Base-by-base conservation (phyloP, 2,329 filamentous ascomycete genomes). In the Cordyceps tenuipes region DNA sequence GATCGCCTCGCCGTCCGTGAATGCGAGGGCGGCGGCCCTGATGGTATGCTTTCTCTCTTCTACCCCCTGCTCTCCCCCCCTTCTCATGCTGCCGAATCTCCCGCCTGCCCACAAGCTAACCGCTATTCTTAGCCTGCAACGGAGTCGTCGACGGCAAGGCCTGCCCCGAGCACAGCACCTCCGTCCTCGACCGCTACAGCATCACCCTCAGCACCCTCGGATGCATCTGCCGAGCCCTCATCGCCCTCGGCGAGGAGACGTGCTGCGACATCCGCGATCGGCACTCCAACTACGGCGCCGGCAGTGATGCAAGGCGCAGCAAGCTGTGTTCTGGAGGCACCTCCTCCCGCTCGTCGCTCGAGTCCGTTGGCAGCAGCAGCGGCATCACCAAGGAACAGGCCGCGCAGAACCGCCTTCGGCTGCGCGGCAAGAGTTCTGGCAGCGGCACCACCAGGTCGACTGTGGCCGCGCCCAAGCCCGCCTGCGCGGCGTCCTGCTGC, bases 221-320 rank as follows among this genome's bases (percentile, higher is more conserved):
- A 3, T 83, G 80, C 66, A 78, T 83, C 62, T 83, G 81, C 61
- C 76, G 79, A 19, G 74, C 78, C 21, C 73, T 83, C 17, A 62
- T 82, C 31, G 76, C 79, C 9, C 71, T 81, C 19, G 79, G 80
- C 0, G 72, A 79, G 59, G 78, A 82, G 63, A 74, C 79, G 0
- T 82, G 80, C 70, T 83, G 80, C 59, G 64, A 68, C 2, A 29
- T 51, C 34, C 48, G 47, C 39, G 12, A 21, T 15, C 36, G 23
- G 65, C 23, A 60, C 60, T 26, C 70, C 70, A 12, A 53, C 3
- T 69, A 68, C 62, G 67, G 68, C 50, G 62, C 59, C 15, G 61
- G 60, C 17, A 8, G 29, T 29, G 66, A 51, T 3, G 61, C 63
- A 17, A 52, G 56, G 10, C 59, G 41, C n/a, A 59, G 59, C 8